Conservation (phyloP, 2,329 filamentous ascomycete species). For the Fusarium foetens region DNA sequence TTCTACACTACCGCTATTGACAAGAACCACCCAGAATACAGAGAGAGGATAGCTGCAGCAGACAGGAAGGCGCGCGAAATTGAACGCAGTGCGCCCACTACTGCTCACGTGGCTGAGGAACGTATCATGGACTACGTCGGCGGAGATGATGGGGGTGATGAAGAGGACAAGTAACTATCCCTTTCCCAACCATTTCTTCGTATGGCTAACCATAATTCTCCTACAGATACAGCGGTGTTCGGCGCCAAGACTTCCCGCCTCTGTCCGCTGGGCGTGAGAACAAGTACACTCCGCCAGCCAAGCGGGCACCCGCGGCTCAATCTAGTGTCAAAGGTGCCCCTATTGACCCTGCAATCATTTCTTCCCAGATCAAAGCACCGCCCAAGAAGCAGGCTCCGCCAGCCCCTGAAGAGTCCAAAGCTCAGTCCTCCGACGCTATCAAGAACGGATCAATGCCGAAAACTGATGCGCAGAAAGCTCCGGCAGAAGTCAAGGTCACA, state of each 20-base stretch:
- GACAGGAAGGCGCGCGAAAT: conserved; percentile 91
- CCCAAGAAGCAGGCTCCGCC: conserved; percentile 51
- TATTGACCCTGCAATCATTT: conserved; percentile 90
- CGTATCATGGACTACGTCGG: conserved; percentile 76
- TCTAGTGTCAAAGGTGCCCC: conserved; percentile 80
- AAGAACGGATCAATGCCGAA: conserved; percentile 48
- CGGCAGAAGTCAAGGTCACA: conserved; percentile 45
- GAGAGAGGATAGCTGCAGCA: conserved; percentile 79
- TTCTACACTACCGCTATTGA: conserved; percentile 94
- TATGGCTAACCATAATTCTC: conserved; percentile 29
- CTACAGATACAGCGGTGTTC: conserved; percentile 87
- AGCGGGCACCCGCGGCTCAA: conserved; percentile 79
- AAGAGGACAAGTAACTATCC: conserved; percentile 84
- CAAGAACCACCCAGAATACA: conserved; percentile 83
- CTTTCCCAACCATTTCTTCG: neutral
- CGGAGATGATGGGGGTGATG: conserved; percentile 73
- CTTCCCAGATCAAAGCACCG: conserved; percentile 73
- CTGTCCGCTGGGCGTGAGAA: conserved; percentile 63
- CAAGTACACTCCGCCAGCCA: conserved; percentile 91
- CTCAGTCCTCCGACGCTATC: conserved; percentile 37
- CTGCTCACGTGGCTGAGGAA: conserved; percentile 90
- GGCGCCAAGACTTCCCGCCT: conserved; percentile 77
- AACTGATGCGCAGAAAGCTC: conserved; percentile 41
- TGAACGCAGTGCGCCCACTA: conserved; percentile 76
- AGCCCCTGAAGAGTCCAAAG: conserved; percentile 42